Percentiles rank a stretch among this genome's conserved stretches.
Evolutionary conservation across 768 basidiomycete species (phyloP).

Genomic region (Termitomyces bulborhizus): DNA sequence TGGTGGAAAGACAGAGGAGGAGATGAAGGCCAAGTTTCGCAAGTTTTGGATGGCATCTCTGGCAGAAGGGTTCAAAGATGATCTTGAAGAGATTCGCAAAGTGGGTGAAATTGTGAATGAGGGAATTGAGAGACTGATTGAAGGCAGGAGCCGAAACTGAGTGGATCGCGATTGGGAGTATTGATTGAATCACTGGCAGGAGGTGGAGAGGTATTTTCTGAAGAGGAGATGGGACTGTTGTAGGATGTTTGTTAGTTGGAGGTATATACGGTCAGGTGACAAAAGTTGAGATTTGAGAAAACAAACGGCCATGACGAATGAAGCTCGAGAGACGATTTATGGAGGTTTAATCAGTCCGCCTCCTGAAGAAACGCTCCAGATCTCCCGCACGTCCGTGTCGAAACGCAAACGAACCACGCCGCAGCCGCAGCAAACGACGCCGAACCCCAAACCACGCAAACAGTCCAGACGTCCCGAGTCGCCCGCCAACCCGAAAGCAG

Average conservation of each 20-base stretch:
- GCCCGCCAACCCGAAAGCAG: constrained; percentile 35
- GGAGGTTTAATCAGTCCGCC: constrained; percentile 46
- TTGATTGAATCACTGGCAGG: constrained; percentile 81
- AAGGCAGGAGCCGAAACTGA: constrained; percentile 56
- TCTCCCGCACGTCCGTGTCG: constrained; percentile 16
- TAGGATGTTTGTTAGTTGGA: no score
- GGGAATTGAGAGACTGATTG: background rate
- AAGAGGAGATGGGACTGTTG: background rate
- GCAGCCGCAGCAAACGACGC: constrained; percentile 36
- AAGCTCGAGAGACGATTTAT: no score
- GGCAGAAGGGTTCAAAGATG: constrained; percentile 76
- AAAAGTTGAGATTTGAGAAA: background rate
- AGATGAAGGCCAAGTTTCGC: constrained; percentile 66
- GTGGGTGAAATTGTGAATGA: constrained; percentile 24
- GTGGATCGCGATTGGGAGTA: constrained; percentile 58
- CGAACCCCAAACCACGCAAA: constrained; percentile 61
- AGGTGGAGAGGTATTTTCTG: constrained; percentile 65
- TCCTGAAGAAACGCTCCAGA: constrained; percentile 47
- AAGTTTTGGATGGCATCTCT: constrained; percentile 87
- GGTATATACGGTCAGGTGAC: no score
- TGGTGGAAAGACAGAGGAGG: constrained; percentile 25
- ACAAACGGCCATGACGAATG: no score
- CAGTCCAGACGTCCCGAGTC: constrained; percentile 30
- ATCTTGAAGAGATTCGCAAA: constrained; percentile 80
- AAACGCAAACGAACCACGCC: constrained; percentile 35